These are phyloP conservation scores for Soucietia sequanensis DNA, from an alignment of 805 yeast genomes.

Conservation along the genomic window DNA sequence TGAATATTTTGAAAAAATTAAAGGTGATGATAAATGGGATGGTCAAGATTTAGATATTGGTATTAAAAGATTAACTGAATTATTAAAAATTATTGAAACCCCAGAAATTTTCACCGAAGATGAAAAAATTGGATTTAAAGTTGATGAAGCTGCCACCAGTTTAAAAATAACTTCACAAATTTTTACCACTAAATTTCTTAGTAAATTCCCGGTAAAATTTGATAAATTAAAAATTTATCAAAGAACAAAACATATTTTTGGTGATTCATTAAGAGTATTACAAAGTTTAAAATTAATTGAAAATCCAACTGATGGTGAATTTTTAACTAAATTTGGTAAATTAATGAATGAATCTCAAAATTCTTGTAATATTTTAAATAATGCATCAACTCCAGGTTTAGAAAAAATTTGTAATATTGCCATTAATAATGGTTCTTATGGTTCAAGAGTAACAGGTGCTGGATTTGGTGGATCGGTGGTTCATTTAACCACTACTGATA, in stretches of 20 bases:
- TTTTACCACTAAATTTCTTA: conserved; percentile 44
- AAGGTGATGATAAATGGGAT: conserved; percentile 39
- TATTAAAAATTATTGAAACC: conserved; percentile 44
- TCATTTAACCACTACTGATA: conserved; percentile 53
- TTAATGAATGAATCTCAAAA: conserved; percentile 60
- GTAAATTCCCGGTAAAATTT: conserved; percentile 56
- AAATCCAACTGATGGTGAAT: conserved; percentile 19
- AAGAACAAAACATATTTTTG: conserved; percentile 61
- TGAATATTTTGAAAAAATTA: conserved; percentile 37
- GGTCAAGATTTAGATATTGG: conserved; percentile 45
- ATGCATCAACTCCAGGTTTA: conserved; percentile 57
- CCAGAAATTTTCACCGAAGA: conserved; percentile 25
- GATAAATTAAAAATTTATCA: conserved; percentile 53
- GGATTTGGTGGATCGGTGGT: conserved; percentile 78
- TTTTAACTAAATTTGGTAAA: conserved; percentile 46
- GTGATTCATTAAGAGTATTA: conserved; percentile 60
- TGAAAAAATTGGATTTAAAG: conserved; percentile 48
- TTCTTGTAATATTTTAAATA: conserved; percentile 47
- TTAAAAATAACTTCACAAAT: conserved; percentile 43
- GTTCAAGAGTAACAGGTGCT: conserved; percentile 76
- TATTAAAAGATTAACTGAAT: conserved; percentile 33
- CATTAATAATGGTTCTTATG: conserved; percentile 52
- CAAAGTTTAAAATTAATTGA: conserved; percentile 44
- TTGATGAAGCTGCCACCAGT: conserved; percentile 44
- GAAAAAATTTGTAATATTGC: conserved; percentile 57